Evolutionary conservation across 1,284 basidiomycete genomes (phyloP).

Genomic region (Ganoderma meredithae): DNA sequence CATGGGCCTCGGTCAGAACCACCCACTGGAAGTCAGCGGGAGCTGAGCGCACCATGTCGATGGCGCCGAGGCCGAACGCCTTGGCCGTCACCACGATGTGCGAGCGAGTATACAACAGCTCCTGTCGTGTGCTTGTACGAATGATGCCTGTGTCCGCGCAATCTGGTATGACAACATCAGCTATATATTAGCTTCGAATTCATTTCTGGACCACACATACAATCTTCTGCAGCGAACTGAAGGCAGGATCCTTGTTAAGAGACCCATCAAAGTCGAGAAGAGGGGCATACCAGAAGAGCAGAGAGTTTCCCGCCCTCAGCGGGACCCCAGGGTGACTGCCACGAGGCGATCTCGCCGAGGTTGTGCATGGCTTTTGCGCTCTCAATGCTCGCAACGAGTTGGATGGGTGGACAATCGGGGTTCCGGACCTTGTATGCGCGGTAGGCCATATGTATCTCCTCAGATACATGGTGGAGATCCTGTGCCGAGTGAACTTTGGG

Average conservation of each 20-base stretch:
- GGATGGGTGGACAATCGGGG: conserved; percentile 48
- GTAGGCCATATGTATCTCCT: conserved; percentile 45
- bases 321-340: conserved; percentile 56
- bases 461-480: conserved; percentile 72
- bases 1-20: not conserved
- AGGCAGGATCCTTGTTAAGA: not conserved
- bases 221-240: conserved; percentile 92
- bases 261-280: conserved; percentile 31
- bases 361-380: conserved; percentile 74
- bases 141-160: conserved; percentile 89
- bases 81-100: conserved; percentile 86
- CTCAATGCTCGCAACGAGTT: conserved; percentile 82
- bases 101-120: conserved; percentile 89
- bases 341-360: conserved; percentile 68
- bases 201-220: conserved; percentile 50
- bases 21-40: not conserved
- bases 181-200: not conserved
- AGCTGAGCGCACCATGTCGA: conserved; percentile 79
- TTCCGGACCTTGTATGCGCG: conserved; percentile 32
- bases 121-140: conserved; percentile 77
- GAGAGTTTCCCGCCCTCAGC: conserved; percentile 56
- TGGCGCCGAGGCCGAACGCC: conserved; percentile 84
- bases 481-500: conserved; percentile 80
- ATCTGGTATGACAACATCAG: conserved; percentile 49
- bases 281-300: conserved; percentile 60